Evolutionary conservation across 371 early-diverging fungal species (phyloP), one percentile per base, ranked within the genome.

Genomic region (Lichtheimia corymbifera): DNA sequence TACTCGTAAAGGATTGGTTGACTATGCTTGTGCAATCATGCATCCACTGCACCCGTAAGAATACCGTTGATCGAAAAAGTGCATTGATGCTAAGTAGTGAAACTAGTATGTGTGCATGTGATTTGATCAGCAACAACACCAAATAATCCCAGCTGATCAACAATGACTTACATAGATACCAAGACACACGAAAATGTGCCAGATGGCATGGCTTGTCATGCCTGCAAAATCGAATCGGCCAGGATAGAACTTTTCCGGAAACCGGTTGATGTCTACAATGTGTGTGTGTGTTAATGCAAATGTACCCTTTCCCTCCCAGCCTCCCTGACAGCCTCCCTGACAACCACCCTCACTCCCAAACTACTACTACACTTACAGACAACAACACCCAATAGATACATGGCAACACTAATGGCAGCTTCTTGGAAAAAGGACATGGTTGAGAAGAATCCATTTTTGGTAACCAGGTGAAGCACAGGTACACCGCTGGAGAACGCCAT

Each of bases 221-320:
- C 86, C 85, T 62, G 85, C 72, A 55, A 77, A 71, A 69, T 93
- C 92, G 72, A 91, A 91, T 61, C 74, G 67, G 12, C 93, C 93
- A n/a, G 91, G 91, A 53, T 72, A 84, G 58, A 78, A 76, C 65
- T 88, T 83, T 74, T 93, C 92, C 13, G 92, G 93, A 61, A 86
- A 82, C 27, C 88, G 81, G 50, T 79, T 74, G 41, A 83, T 85
- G 61, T 90, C 72, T 72, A 40, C 24, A 35, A 2, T 22, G 14
- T 9, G 18, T 9, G 47, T 65, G 67, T n/a, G 59, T 68, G 60
- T 70, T 53, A 24, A 45, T 53, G 15, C 17, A n/a, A 17, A 13
- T 59, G 7, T 51, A 42, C n/a, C 25, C 24, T 41, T 25, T 49
- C 15, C 27, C 14, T n/a, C n/a, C n/a, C n/a, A n/a, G 1, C 55